Evolutionary conservation across 306 rosid genomes (phyloP).

Genomic region (Pachyrhizus erosus): DNA sequence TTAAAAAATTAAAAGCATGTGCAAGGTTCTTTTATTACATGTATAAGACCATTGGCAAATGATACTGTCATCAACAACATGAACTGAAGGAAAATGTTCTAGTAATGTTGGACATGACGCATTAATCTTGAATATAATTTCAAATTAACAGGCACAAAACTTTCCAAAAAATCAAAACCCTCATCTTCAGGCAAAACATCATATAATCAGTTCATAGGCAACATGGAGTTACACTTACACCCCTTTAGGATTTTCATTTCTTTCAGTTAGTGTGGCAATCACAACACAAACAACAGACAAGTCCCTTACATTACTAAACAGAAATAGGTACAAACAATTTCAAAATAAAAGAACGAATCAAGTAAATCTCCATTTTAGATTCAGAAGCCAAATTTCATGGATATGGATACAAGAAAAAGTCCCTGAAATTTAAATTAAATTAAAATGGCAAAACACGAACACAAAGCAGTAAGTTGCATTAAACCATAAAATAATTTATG

Average conservation of each 20-base stretch:
- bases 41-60: not conserved
- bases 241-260: not conserved
- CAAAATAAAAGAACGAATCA: not conserved
- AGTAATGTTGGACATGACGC: not conserved
- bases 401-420: not conserved
- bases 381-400: not conserved
- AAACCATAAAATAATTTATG: not conserved
- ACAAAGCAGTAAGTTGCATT: not conserved
- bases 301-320: not conserved
- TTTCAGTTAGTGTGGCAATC: not conserved
- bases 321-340: not conserved
- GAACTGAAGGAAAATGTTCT: not conserved
- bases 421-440: not conserved
- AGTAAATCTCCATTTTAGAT: not conserved
- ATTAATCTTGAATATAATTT: not conserved
- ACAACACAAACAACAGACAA: not conserved
- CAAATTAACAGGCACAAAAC: not conserved
- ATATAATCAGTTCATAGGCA: not conserved
- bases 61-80: not conserved
- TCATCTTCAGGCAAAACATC: not conserved
- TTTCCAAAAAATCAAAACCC: not conserved
- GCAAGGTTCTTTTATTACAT: not conserved
- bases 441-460: not conserved
- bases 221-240: not conserved
- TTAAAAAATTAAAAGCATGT: conserved; percentile 2